Evolutionary conservation across 805 yeast species (phyloP).

Genomic region (Candida methanosorbosa): DNA sequence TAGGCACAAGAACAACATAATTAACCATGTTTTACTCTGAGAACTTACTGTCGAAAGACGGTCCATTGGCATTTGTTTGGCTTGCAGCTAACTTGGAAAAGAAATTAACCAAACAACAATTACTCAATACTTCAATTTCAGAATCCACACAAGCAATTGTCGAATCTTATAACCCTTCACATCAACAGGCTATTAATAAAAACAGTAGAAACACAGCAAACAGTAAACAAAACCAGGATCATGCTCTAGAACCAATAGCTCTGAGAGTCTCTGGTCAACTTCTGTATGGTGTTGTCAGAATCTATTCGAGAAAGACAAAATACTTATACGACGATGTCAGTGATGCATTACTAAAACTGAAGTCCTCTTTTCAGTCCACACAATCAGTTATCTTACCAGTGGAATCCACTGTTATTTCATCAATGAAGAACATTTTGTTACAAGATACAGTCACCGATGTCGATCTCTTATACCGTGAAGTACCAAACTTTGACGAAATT

Average conservation of each 20-base stretch:
- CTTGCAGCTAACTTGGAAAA: conserved; percentile 84
- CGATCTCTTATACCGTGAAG: conserved; percentile 64
- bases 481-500: conserved; percentile 33
- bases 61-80: conserved; percentile 89
- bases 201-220: conserved; percentile 7
- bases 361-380: conserved; percentile 49
- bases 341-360: conserved; percentile 64
- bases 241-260: conserved; percentile 48
- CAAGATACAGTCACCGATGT: conserved; percentile 74
- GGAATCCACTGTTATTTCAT: conserved; percentile 51
- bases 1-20: no score
- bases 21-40: conserved; percentile 42
- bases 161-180: conserved; percentile 22
- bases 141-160: conserved; percentile 62
- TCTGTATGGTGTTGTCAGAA: conserved; percentile 77
- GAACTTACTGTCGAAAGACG: conserved; percentile 52
- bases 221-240: conserved; percentile 1
- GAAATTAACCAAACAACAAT: conserved; percentile 62
- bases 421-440: conserved; percentile 50
- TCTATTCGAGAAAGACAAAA: conserved; percentile 78
- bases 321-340: conserved; percentile 76
- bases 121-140: conserved; percentile 61
- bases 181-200: conserved; percentile 2
- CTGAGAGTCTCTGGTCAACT: conserved; percentile 80
- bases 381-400: conserved; percentile 49